Evolutionary conservation across 768 basidiomycete species (phyloP), one percentile per base, ranked within the genome.

Genomic region (Hortiboletus flavorubellus): DNA sequence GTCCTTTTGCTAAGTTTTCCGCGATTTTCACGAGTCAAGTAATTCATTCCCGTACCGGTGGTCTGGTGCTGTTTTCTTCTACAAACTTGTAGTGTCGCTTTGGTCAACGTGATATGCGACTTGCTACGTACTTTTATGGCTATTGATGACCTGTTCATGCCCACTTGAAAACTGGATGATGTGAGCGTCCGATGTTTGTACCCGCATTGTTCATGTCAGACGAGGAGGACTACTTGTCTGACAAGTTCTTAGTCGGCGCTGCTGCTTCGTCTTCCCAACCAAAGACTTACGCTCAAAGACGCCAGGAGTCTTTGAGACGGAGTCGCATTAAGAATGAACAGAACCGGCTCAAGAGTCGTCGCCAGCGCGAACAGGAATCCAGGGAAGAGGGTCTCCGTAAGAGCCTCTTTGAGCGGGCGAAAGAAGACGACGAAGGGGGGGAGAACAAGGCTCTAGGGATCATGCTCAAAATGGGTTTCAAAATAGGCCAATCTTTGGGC

Each of bases 401-500:
- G 71, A 91, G 86, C 71, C 81, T 93, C 21, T 92, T 94, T 62
- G 87, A 90, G 64, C 78, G 82, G 41, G 88, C 87, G 23, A 78
- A 80, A 67, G 87, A 90, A 64, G 79, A 82, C 58, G 78, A 78
- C 55, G 62, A 68, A 43, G 58, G 48, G 1, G 64, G 61, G 15
- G 77, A 80, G 41, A 92, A 82, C 75, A 93, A 92, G 68, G 92
- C 91, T 8, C 74, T 93, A 51, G 80, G 82, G 15, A 93, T 94
- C 76, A 94, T 94, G 92, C 84, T 89, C 80, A 93, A 89, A 74
- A 93, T 93, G 92, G 92, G 92, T 1, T 94, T 91, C 75, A 87
- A 87, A 72, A 84, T 89, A 3, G 92, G 92, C 15, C 84, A 92
- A 68, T 78, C 89, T 14, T 77, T 93, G 30, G 91, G 91, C 16